phyloP scores from a whole-genome alignment of 768 basidiomycete genomes.

The Hygrocybe coccinea region DNA sequence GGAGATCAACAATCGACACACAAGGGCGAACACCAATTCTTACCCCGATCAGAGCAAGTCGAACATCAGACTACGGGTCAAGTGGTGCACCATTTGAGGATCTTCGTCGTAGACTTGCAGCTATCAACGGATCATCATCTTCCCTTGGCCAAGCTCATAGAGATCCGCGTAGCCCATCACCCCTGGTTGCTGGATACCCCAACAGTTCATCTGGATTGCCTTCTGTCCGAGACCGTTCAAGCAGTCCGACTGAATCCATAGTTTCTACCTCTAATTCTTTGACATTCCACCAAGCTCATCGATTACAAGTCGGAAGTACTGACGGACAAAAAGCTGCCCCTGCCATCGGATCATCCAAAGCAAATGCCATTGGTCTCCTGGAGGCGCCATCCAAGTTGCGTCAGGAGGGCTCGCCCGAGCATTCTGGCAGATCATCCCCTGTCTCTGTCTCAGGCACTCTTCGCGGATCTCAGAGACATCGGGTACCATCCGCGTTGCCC shows the following conservation, averaged over 20 bases:
- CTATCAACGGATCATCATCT: slow-evolving; percentile 66
- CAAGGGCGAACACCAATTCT: slow-evolving; percentile 38
- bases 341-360: slow-evolving; percentile 79
- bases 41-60: slow-evolving; percentile 47
- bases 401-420: slow-evolving; percentile 61
- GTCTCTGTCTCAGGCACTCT: slow-evolving; percentile 55
- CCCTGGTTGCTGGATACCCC: slow-evolving; percentile 30
- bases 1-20: slow-evolving; percentile 33
- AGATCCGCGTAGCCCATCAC: slow-evolving; percentile 43
- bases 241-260: slow-evolving; percentile 80
- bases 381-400: slow-evolving; percentile 69
- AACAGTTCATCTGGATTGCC: slow-evolving; percentile 27
- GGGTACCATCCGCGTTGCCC: slow-evolving; percentile 49
- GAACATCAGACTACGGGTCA: slow-evolving; percentile 39
- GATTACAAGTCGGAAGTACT: slow-evolving; percentile 63
- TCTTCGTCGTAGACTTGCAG: slow-evolving; percentile 66
- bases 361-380: slow-evolving; percentile 76
- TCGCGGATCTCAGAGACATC: slow-evolving; percentile 44
- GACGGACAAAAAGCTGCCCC: slow-evolving; percentile 86
- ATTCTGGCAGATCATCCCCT: slow-evolving; percentile 78
- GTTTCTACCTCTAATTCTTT: slow-evolving; percentile 67
- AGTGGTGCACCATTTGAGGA: slow-evolving; percentile 69
- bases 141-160: slow-evolving; percentile 49
- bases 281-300: slow-evolving; percentile 51
- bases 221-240: slow-evolving; percentile 49